phyloP scores from a whole-genome alignment of 768 basidiomycete species.

The Collybiopsis confluens region DNA sequence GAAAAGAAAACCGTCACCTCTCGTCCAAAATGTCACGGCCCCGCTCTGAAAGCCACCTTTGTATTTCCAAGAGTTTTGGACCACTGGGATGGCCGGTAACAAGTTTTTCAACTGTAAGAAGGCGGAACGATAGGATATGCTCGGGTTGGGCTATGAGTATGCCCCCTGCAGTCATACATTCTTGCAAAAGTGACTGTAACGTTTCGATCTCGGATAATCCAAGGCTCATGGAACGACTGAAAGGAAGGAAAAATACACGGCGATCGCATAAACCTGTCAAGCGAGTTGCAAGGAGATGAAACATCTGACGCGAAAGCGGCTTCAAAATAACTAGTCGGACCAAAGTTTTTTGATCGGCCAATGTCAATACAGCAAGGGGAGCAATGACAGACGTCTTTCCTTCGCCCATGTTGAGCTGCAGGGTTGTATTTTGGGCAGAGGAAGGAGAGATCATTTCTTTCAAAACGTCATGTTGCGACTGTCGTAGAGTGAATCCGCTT shows the following conservation, averaged over 20 bases:
- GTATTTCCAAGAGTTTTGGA: conserved; percentile 20
- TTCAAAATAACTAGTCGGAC: conserved; percentile 50
- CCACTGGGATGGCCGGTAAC: conserved; percentile 5
- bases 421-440: conserved; percentile 28
- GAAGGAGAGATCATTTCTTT: conserved; percentile 42
- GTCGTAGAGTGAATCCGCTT: conserved; percentile 36
- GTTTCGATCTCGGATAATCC: conserved; percentile 11
- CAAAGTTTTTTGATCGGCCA: conserved; percentile 40
- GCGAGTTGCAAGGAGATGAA: conserved; percentile 39
- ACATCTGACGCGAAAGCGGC: conserved; percentile 42
- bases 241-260: conserved; percentile 46
- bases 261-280: conserved; percentile 42
- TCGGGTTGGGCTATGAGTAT: conserved; percentile 51
- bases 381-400: conserved; percentile 53
- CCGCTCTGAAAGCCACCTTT: conserved; percentile 21
- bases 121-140: conserved; percentile 46
- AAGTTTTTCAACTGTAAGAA: conserved; percentile 39
- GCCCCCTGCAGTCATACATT: conserved; percentile 35
- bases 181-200: conserved; percentile 28
- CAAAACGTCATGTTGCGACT: conserved; percentile 38
- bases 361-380: conserved; percentile 33
- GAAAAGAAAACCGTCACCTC: no score
- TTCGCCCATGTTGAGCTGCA: conserved; percentile 59
- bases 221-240: conserved; percentile 35
- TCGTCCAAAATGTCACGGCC: conserved; percentile 41